These are phyloP conservation scores for Dipodascus geniculatus DNA, from an alignment of 805 yeast genomes.

Conservation along the genomic window DNA sequence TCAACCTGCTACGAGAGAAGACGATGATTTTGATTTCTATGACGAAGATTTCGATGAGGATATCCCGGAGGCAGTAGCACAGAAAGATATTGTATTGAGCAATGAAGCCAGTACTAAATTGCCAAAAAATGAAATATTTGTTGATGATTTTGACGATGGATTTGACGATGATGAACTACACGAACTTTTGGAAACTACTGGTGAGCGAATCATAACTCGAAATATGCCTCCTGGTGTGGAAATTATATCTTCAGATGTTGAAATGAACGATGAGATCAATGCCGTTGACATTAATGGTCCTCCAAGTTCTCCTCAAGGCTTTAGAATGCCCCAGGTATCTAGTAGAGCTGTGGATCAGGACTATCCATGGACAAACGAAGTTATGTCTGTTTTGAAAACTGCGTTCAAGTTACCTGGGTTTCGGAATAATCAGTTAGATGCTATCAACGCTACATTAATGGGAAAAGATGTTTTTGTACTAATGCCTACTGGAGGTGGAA, in stretches of 20 bases:
- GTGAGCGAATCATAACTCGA: neutral
- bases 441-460: conserved; percentile 57
- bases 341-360: neutral
- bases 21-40: neutral
- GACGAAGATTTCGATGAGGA: neutral
- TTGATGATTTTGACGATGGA: neutral
- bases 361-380: conserved; percentile 60
- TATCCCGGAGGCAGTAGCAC: neutral
- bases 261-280: neutral
- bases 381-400: conserved; percentile 40
- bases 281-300: neutral
- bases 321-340: neutral
- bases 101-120: too few relatives aligned
- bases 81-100: too few relatives aligned
- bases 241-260: neutral
- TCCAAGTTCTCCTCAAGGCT: conserved; percentile 2
- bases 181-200: neutral
- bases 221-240: neutral
- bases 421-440: conserved; percentile 77
- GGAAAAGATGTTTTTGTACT: conserved; percentile 87
- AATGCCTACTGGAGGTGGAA: conserved; percentile 99
- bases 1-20: neutral
- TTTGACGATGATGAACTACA: neutral
- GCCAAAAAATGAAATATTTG: neutral
- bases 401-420: conserved; percentile 57